Conservation (phyloP, 495 filamentous ascomycete species). For the Haplographium delicatum region DNA sequence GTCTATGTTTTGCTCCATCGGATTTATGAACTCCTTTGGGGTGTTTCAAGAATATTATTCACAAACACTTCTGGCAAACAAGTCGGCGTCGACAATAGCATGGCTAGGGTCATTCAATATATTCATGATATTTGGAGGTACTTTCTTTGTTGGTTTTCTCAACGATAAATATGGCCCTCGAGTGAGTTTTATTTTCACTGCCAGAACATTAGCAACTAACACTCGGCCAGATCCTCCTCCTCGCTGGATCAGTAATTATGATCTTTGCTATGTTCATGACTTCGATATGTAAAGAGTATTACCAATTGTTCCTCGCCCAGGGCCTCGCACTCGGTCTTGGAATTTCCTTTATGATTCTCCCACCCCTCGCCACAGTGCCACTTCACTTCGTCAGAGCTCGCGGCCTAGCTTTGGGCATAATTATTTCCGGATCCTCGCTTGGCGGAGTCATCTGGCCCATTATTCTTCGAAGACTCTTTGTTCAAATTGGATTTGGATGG, state of each 20-base stretch:
- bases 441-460: conserved; percentile 69
- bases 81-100: conserved; percentile 43
- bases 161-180: conserved; percentile 57
- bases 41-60: conserved; percentile 69
- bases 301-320: conserved; percentile 71
- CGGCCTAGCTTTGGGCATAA: conserved; percentile 63
- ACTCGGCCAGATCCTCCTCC: conserved; percentile 32
- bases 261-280: conserved; percentile 64
- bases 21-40: conserved; percentile 45
- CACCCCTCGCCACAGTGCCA: conserved; percentile 58
- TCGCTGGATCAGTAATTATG: conserved; percentile 47
- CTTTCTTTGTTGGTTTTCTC: conserved; percentile 46
- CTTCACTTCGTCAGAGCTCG: conserved; percentile 35
- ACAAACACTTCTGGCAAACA: conserved; percentile 29
- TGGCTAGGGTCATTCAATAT: conserved; percentile 55
- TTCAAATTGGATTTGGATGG: conserved; percentile 62
- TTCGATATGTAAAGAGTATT: conserved; percentile 56
- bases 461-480: conserved; percentile 58
- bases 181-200: background rate
- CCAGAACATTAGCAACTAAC: background rate
- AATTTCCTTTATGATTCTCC: conserved; percentile 68
- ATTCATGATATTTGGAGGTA: conserved; percentile 43
- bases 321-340: conserved; percentile 67
- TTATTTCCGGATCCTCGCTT: conserved; percentile 57
- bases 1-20: conserved; percentile 15